Evolutionary conservation across 2,329 filamentous ascomycete genomes (phyloP).

Genomic region (Macroventuria anomochaeta): DNA sequence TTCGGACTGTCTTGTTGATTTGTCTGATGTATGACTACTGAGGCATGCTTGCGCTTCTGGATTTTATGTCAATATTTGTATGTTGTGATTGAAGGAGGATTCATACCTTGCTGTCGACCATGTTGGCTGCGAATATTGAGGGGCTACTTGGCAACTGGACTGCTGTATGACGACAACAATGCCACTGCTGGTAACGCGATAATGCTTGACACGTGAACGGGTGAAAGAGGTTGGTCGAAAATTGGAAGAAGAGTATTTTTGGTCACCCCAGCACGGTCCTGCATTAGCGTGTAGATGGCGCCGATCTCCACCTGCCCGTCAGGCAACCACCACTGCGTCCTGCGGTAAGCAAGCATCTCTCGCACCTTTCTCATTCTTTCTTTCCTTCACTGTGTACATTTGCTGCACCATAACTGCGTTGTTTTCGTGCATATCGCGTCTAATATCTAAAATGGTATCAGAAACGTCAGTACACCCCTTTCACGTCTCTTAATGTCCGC

Average conservation of each 20-base stretch:
- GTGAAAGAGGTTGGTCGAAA: conserved; percentile 19
- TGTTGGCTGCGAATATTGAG: not conserved
- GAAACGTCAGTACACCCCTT: conserved; percentile 6
- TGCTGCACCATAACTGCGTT: not conserved
- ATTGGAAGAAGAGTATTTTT: conserved; percentile 14
- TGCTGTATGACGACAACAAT: not conserved
- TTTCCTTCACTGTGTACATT: not conserved
- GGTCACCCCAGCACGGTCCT: conserved; percentile 19
- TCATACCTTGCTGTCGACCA: conserved; percentile 16
- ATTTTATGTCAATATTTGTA: not conserved
- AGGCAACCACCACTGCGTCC: conserved; percentile 13
- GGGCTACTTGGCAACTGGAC: not conserved
- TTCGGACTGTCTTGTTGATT: conserved; percentile 15
- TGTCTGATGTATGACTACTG: conserved; percentile 28
- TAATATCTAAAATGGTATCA: not conserved
- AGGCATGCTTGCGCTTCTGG: conserved; percentile 35
- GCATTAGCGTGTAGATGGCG: conserved; percentile 14
- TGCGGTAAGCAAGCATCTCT: not conserved
- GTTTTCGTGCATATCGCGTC: not conserved
- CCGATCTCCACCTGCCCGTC: conserved; percentile 2
- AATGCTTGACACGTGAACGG: conserved; percentile 13
- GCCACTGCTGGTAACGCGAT: not conserved
- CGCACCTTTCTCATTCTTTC: not conserved
- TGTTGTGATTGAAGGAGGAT: not conserved
- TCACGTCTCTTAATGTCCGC: not conserved